These are phyloP conservation scores for Nitzschia sp. DNA, from an alignment of 108 stramenopile genomes.

Conservation along the genomic window DNA sequence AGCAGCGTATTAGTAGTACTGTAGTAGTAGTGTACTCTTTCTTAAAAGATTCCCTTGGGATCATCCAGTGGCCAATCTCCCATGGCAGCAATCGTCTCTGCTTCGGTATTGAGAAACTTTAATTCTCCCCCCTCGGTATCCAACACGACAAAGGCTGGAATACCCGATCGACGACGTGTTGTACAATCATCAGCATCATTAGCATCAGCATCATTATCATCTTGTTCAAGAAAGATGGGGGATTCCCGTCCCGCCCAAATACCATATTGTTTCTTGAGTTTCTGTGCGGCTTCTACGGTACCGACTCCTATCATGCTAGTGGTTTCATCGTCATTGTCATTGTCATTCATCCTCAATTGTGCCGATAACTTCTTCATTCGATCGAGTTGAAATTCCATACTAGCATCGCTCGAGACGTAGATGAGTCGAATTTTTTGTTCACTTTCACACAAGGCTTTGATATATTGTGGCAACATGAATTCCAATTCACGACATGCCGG, in stretches of 20 bases:
- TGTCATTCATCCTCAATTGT: too few relatives aligned
- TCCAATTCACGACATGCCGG: conserved; percentile 70
- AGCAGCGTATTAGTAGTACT: too few relatives aligned
- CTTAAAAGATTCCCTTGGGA: conserved; percentile 49
- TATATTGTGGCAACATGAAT: conserved; percentile 46
- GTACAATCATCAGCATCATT: conserved; percentile 21
- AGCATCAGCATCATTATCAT: too few relatives aligned
- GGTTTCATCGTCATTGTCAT: too few relatives aligned
- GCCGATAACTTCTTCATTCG: conserved; percentile 34
- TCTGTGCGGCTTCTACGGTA: conserved; percentile 49
- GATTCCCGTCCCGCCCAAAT: conserved; percentile 66
- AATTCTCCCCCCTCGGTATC: conserved; percentile 48
- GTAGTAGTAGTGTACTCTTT: too few relatives aligned
- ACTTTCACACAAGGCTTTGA: conserved; percentile 32
- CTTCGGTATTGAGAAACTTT: conserved; percentile 53
- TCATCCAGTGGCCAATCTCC: conserved; percentile 61
- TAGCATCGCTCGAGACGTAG: conserved; percentile 57
- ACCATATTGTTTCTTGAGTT: conserved; percentile 45
- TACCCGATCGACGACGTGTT: conserved; percentile 51
- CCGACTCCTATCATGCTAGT: too few relatives aligned
- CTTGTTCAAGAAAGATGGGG: conserved; percentile 31
- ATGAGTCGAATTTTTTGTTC: conserved; percentile 50
- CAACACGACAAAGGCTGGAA: conserved; percentile 70
- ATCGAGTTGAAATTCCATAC: conserved; percentile 28
- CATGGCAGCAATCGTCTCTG: conserved; percentile 46